Evolutionary conservation across 179 eudicot genomes (phyloP).

Genomic region (Actinidia arguta): DNA sequence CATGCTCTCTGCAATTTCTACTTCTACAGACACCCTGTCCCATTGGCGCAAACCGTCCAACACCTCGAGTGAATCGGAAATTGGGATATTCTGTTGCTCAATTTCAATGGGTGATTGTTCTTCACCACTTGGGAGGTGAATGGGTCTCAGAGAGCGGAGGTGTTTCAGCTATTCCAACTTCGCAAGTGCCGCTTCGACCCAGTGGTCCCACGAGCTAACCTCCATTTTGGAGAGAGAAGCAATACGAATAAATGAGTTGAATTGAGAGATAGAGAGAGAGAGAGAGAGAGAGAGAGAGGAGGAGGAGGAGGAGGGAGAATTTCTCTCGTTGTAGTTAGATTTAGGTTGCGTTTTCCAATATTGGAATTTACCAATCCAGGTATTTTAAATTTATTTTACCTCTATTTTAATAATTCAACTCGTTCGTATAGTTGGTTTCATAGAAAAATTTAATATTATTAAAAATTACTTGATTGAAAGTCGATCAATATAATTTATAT

Average conservation of each 20-base stretch:
- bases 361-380: too few relatives aligned
- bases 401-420: too few relatives aligned
- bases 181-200: constrained; percentile 70
- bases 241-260: too few relatives aligned
- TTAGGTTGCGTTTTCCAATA: too few relatives aligned
- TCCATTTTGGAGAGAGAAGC: constrained; percentile 25
- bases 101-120: not conserved
- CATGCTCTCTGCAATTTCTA: constrained; percentile 63
- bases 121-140: constrained; percentile 42
- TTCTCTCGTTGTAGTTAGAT: too few relatives aligned
- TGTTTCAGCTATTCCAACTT: constrained; percentile 70
- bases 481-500: too few relatives aligned
- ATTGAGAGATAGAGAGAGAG: not conserved
- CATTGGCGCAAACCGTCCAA: constrained; percentile 72
- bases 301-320: too few relatives aligned
- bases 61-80: constrained; percentile 43
- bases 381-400: too few relatives aligned
- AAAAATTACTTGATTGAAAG: too few relatives aligned
- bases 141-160: constrained; percentile 88
- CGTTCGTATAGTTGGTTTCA: too few relatives aligned
- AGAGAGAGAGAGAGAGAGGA: constrained; percentile 1
- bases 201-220: constrained; percentile 62
- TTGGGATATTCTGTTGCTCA: not conserved
- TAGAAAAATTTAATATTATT: too few relatives aligned
- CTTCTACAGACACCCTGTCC: constrained; percentile 84